Percentiles rank a stretch among this genome's conserved stretches.
These are phyloP conservation scores for Mortierella sp. DNA, from an alignment of 371 early-diverging fungal species.

Conservation along the genomic window DNA sequence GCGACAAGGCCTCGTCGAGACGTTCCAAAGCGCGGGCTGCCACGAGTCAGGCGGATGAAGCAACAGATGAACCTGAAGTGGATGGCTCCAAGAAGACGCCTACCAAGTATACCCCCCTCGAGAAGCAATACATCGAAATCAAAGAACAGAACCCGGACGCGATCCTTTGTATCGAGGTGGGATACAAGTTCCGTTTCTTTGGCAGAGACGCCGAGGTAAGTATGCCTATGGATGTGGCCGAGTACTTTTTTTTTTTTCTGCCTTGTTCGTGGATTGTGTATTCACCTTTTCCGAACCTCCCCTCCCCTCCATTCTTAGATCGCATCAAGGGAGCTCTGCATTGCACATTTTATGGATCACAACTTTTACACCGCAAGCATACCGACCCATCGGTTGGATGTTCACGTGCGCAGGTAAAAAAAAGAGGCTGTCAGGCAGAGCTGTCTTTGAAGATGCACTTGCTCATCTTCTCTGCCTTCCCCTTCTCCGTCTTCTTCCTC, in stretches of 20 bases:
- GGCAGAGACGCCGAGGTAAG: conserved; percentile 74
- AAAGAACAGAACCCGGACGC: conserved; percentile 76
- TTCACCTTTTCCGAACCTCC: neutral
- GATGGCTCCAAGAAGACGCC: conserved; percentile 20
- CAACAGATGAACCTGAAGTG: too few species aligned
- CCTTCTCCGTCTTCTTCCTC: neutral
- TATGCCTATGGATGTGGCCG: neutral
- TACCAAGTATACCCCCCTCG: conserved; percentile 77
- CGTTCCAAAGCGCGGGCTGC: neutral
- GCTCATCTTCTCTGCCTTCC: neutral
- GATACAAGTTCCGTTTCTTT: conserved; percentile 90
- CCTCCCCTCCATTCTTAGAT: conserved; percentile 52
- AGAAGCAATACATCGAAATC: conserved; percentile 80
- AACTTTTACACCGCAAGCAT: conserved; percentile 85
- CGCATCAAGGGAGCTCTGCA: conserved; percentile 76
- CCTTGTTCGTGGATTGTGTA: too few species aligned
- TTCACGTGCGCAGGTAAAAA: conserved; percentile 76
- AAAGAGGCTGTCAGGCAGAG: too few species aligned
- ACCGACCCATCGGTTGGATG: conserved; percentile 78
- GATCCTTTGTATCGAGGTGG: conserved; percentile 86
- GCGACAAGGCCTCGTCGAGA: neutral
- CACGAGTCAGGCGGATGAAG: neutral
- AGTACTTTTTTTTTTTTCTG: too few species aligned
- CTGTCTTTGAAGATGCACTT: neutral
- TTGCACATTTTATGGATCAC: conserved; percentile 80